These are phyloP conservation scores for Paraphaeosphaeria sporulosa DNA, from an alignment of 2,329 filamentous ascomycete species.

Conservation along the genomic window DNA sequence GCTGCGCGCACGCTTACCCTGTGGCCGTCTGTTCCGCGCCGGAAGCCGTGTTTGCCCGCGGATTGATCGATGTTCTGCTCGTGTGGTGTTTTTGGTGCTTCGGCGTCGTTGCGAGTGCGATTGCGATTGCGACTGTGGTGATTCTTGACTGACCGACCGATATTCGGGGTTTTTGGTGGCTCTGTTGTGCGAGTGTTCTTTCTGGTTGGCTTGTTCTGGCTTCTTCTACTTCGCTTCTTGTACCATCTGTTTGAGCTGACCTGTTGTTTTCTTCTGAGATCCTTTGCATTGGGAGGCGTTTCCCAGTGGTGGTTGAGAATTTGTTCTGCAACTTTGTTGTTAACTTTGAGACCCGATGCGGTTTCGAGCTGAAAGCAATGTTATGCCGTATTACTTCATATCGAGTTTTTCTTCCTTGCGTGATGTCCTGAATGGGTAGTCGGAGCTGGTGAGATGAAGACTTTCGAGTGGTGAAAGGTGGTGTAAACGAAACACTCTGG, in stretches of 20 bases:
- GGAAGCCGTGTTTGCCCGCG: neutral
- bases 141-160: no score
- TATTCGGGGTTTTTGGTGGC: neutral
- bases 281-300: constrained; percentile 1
- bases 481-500: no score
- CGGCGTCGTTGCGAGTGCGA: neutral
- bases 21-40: neutral
- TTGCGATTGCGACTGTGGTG: no score
- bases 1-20: neutral
- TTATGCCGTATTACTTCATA: no score
- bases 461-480: no score
- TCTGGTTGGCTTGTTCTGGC: neutral
- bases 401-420: no score
- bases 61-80: no score
- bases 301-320: neutral
- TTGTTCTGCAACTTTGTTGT: neutral
- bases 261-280: neutral
- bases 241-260: neutral
- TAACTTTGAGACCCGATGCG: neutral
- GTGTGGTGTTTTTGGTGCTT: neutral
- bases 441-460: no score
- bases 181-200: neutral
- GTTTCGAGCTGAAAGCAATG: no score
- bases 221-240: neutral
- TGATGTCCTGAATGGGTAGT: no score